These are phyloP conservation scores for Cladosporium sp. DNA, from an alignment of 2,329 filamentous ascomycete genomes.

Conservation along the genomic window DNA sequence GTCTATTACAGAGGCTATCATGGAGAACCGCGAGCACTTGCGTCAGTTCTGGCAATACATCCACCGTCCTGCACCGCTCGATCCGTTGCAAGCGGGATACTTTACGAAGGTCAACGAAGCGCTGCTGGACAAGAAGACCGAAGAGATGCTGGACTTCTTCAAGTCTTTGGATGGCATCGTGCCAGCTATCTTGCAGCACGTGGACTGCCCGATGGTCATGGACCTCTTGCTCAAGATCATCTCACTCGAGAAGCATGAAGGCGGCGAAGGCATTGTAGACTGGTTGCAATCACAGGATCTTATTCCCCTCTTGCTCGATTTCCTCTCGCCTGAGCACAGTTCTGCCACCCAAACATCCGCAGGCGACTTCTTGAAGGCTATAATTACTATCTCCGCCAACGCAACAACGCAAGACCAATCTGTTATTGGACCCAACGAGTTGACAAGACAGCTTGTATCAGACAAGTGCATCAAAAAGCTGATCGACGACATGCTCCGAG, in stretches of 20 bases:
- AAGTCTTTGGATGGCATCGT: conserved; percentile 79
- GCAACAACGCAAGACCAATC: conserved; percentile 97
- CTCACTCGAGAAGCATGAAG: conserved; percentile 87
- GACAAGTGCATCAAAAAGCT: conserved; percentile 75
- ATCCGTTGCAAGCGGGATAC: conserved; percentile 91
- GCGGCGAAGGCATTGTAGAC: conserved; percentile 88
- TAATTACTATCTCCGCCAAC: conserved; percentile 98
- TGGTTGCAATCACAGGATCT: conserved; percentile 90
- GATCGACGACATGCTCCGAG: conserved; percentile 86
- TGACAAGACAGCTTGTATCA: conserved; percentile 92
- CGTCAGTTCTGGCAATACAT: conserved; percentile 89
- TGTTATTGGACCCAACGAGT: conserved; percentile 96
- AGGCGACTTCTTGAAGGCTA: conserved; percentile 95
- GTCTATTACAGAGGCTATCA: conserved; percentile 89
- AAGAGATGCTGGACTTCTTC: conserved; percentile 90
- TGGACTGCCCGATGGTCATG: conserved; percentile 98
- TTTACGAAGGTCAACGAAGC: conserved; percentile 99
- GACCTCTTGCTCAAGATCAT: conserved; percentile 95
- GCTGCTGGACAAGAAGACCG: conserved; percentile 95
- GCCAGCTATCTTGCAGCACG: conserved; percentile 80
- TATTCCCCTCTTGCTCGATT: conserved; percentile 80
- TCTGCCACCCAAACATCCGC: conserved; percentile 93
- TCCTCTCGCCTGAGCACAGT: conserved; percentile 77
- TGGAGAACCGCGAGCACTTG: conserved; percentile 75
- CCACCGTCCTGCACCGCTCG: conserved; percentile 75